Percentiles rank a stretch among this genome's conserved stretches.
phyloP scores from a whole-genome alignment of 1,139 yeast species.

The Taphrina flavorubra region DNA sequence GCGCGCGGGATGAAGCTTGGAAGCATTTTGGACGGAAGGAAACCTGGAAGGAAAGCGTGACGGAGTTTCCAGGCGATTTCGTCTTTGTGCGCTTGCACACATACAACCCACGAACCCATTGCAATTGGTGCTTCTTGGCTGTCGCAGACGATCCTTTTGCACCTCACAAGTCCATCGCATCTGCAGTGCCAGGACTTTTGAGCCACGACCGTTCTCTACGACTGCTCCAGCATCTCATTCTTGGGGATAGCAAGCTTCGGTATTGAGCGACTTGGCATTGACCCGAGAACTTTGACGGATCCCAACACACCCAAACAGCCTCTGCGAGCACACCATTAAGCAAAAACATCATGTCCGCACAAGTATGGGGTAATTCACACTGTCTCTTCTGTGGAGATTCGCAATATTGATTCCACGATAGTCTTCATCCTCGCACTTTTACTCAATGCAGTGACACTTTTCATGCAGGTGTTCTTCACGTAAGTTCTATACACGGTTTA shows the following conservation, averaged over 20 bases:
- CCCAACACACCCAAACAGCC: too few species aligned
- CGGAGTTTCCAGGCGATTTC: neutral
- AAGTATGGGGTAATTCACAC: slow-evolving; percentile 27
- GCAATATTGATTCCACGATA: neutral
- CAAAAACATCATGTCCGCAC: neutral
- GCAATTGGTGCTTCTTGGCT: too few species aligned
- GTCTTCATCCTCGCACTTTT: slow-evolving; percentile 21
- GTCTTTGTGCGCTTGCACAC: too few species aligned
- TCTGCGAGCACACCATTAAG: too few species aligned
- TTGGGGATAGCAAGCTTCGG: neutral
- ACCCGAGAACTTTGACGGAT: neutral
- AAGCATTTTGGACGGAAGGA: too few species aligned
- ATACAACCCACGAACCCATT: too few species aligned
- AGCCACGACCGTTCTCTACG: too few species aligned
- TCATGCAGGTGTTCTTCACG: slow-evolving; percentile 34
- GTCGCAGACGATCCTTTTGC: too few species aligned
- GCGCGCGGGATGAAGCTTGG: neutral
- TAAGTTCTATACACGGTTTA: neutral
- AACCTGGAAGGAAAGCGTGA: neutral
- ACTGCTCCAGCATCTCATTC: too few species aligned
- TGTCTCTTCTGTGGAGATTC: neutral
- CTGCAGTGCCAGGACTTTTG: too few species aligned
- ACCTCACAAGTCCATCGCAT: too few species aligned
- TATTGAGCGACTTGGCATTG: neutral
- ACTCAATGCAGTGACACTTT: slow-evolving; percentile 26